A percentile compares a stretch with the other conserved stretches of the same genome.
phyloP scores from a whole-genome alignment of 176 grass and related monocot species.

The Alloteropsis semialata region DNA sequence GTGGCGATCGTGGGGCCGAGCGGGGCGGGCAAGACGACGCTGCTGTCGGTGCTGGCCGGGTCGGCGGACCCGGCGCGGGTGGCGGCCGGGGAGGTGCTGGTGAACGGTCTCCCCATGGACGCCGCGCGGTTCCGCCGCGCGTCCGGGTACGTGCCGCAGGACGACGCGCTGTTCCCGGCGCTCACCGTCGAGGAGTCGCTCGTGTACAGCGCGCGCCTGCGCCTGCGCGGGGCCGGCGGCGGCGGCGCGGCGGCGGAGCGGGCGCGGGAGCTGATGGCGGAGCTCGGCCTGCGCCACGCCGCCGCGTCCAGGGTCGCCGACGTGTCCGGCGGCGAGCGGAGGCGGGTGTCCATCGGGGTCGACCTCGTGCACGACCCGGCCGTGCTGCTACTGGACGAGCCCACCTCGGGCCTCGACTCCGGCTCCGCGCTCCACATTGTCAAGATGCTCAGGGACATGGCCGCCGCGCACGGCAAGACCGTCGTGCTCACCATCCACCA shows the following conservation, averaged over 20 bases:
- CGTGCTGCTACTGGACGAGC: slow-evolving; percentile 89
- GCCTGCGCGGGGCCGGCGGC: slow-evolving; percentile 31
- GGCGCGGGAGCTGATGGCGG: slow-evolving; percentile 54
- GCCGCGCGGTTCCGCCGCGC: slow-evolving; percentile 63
- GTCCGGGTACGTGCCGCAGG: slow-evolving; percentile 87
- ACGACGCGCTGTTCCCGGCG: slow-evolving; percentile 87
- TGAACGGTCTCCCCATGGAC: slow-evolving; percentile 68
- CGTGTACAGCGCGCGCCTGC: slow-evolving; percentile 73
- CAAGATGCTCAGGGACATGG: slow-evolving; percentile 76
- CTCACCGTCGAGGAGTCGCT: slow-evolving; percentile 91
- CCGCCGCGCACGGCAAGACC: slow-evolving; percentile 46
- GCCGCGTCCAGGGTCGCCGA: slow-evolving; percentile 42
- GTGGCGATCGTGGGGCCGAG: slow-evolving; percentile 86
- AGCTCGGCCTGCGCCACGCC: slow-evolving; percentile 67
- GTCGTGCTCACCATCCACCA: slow-evolving; percentile 89
- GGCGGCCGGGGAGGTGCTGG: slow-evolving; percentile 51
- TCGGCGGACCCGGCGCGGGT: slow-evolving; percentile 49
- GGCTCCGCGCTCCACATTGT: slow-evolving; percentile 80
- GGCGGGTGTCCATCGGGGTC: slow-evolving; percentile 77
- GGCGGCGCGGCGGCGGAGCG: background rate
- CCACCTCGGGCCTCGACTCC: slow-evolving; percentile 81
- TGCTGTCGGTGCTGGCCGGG: slow-evolving; percentile 81
- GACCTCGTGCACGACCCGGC: slow-evolving; percentile 87
- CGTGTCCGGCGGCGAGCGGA: slow-evolving; percentile 78
- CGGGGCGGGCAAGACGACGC: slow-evolving; percentile 85